Base-by-base conservation (phyloP, 306 rosid genomes). In the Medicago ruthenica region DNA sequence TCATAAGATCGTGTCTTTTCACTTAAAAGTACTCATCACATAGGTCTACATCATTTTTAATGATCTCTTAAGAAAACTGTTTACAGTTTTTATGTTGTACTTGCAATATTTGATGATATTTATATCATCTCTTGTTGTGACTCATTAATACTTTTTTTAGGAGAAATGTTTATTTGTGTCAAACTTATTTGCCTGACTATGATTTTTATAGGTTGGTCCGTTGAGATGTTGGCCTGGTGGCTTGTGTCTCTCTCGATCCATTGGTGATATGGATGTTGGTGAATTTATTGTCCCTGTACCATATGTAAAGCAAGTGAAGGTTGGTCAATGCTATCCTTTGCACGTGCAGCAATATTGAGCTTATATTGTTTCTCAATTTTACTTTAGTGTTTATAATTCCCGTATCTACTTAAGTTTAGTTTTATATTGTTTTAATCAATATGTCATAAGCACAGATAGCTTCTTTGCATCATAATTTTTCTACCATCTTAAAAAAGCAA, bases 161-260 rank as follows among this genome's bases (percentile, higher is more conserved):
- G 45, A 48, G 45, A 62, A 62, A 47, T 71, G 37, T 71, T 62
- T n/a, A 14, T 71, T 37, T 80, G 61, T 39, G 40, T 60, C 58
- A 66, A 48, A 14, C 14, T 65, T 9, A 76, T 37, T 42, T 65
- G 59, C 50, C 71, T 73, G 61, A 77, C 73, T 73, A 37, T 73
- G 65, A 36, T 44, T 75, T 34, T 59, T 80, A 40, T 71, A 92
- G 97, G 84, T 96, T 73, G 99, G 99, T 76, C 98, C 99, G 20
- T 83, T 96, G 87, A 88, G 99, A 87, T 96, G 99, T 85, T 96
- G 99, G 99, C 99, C 99, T 4, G 98, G 99, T 74, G 99, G 99
- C 71, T 85, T 96, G 92, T 96, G 99, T 78, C 94, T 96, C 45
- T 96, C 99, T 55, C 90, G 99, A 81, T 92, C 98, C 20, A 87